Evolutionary conservation across 2,329 filamentous ascomycete species (phyloP).

Genomic region (Pestalotiopsis sp.): DNA sequence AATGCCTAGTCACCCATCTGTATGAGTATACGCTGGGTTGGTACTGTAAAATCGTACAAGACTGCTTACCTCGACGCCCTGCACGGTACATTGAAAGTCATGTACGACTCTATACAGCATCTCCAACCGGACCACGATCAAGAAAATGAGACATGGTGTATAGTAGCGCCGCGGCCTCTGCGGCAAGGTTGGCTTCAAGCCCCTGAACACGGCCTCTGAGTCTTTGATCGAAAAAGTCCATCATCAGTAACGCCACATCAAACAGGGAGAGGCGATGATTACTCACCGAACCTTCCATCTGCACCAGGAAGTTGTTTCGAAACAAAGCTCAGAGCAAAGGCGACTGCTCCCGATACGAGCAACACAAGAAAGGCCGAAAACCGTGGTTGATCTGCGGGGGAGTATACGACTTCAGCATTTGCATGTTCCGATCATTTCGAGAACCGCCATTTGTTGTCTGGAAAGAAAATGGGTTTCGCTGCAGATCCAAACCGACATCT

Average conservation of each 20-base stretch:
- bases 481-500: background rate
- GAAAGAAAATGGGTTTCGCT: background rate
- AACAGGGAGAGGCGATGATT: background rate
- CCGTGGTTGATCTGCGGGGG: slow-evolving; percentile 44
- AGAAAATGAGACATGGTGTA: slow-evolving; percentile 42
- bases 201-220: slow-evolving; percentile 34
- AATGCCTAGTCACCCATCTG: slow-evolving; percentile 38
- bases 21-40: background rate
- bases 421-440: background rate
- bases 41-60: background rate
- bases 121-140: slow-evolving; percentile 48
- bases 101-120: slow-evolving; percentile 45
- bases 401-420: background rate
- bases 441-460: background rate
- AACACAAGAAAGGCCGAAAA: slow-evolving; percentile 49
- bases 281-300: slow-evolving; percentile 45
- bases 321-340: slow-evolving; percentile 41
- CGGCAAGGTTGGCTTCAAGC: slow-evolving; percentile 37
- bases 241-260: background rate
- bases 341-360: slow-evolving; percentile 42
- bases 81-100: slow-evolving; percentile 50
- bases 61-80: slow-evolving; percentile 47
- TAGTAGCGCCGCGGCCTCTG: slow-evolving; percentile 48
- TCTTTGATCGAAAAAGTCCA: slow-evolving; percentile 16
- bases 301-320: slow-evolving; percentile 47